A percentile compares a stretch with the other conserved stretches of the same genome.
These are phyloP conservation scores for Ilex asprella DNA, from an alignment of 257 asterid genomes.

Conservation along the genomic window DNA sequence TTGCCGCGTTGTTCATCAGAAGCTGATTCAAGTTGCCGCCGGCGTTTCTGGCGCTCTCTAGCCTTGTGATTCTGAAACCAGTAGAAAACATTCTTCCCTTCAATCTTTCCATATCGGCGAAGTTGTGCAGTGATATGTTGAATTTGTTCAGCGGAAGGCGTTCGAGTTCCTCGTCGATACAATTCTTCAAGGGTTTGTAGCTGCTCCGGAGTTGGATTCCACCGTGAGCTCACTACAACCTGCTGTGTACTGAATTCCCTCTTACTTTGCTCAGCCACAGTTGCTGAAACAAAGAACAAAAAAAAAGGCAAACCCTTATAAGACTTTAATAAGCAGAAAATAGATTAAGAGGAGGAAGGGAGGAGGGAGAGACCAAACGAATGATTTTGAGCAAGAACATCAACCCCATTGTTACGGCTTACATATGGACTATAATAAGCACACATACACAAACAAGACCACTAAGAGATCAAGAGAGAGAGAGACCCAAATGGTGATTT, in stretches of 20 bases:
- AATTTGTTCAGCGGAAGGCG: slow-evolving; percentile 88
- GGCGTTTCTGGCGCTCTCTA: slow-evolving; percentile 80
- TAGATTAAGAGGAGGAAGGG: neutral
- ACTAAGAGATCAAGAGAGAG: neutral
- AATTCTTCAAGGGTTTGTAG: slow-evolving; percentile 74
- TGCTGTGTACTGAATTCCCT: slow-evolving; percentile 55
- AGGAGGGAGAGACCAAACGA: slow-evolving; percentile 35
- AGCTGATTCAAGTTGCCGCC: slow-evolving; percentile 62
- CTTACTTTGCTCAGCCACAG: slow-evolving; percentile 59
- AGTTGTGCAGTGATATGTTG: slow-evolving; percentile 86
- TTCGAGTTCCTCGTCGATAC: slow-evolving; percentile 70
- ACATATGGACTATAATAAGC: slow-evolving; percentile 17
- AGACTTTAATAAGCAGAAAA: neutral
- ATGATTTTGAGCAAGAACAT: slow-evolving; percentile 63
- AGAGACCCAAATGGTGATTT: slow-evolving; percentile 63
- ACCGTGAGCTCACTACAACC: slow-evolving; percentile 81
- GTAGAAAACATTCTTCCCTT: slow-evolving; percentile 91
- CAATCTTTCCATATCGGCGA: slow-evolving; percentile 73
- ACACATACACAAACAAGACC: neutral
- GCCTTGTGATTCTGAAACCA: slow-evolving; percentile 99
- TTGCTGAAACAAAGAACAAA: slow-evolving; percentile 24
- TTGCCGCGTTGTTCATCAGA: slow-evolving; percentile 27
- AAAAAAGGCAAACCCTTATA: neutral
- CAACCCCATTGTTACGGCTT: slow-evolving; percentile 41
- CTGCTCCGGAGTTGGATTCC: slow-evolving; percentile 98